Conservation (phyloP, 345 rosid species). For the Eutrema yunnanense region DNA sequence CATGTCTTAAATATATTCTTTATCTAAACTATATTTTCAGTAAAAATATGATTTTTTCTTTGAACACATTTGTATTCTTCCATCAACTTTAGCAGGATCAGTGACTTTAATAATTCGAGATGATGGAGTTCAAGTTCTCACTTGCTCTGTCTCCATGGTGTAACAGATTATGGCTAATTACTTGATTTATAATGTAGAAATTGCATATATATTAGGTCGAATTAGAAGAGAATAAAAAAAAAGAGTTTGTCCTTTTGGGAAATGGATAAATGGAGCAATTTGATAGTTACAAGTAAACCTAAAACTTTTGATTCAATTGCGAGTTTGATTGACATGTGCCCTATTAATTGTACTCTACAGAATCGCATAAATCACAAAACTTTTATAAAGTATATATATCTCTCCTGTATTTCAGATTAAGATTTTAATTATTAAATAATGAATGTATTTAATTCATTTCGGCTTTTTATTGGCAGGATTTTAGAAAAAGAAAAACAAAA, state of each 20-base stretch:
- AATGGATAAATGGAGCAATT: conserved; percentile 30
- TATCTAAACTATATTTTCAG: not conserved
- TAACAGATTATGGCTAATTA: not conserved
- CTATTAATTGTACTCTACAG: not conserved
- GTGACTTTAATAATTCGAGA: not conserved
- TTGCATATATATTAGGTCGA: conserved; percentile 7
- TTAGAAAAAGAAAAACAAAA: not conserved
- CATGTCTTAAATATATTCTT: no score
- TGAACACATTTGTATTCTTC: not conserved
- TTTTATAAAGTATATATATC: conserved; percentile 11
- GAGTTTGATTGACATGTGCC: conserved; percentile 27
- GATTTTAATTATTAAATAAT: not conserved
- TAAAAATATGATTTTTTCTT: not conserved
- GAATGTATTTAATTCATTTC: conserved; percentile 2
- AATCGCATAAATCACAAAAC: conserved; percentile 15
- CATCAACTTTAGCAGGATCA: not conserved
- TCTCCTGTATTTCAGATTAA: not conserved
- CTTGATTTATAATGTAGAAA: not conserved
- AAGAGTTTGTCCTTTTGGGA: conserved; percentile 20
- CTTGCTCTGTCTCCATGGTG: not conserved
- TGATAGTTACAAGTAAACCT: conserved; percentile 7
- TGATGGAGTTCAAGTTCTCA: not conserved
- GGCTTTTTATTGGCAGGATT: conserved; percentile 10
- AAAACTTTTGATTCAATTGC: conserved; percentile 16
- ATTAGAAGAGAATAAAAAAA: conserved; percentile 8